Base-by-base conservation (phyloP, 106 monocot genomes). In the Allium fistulosum region DNA sequence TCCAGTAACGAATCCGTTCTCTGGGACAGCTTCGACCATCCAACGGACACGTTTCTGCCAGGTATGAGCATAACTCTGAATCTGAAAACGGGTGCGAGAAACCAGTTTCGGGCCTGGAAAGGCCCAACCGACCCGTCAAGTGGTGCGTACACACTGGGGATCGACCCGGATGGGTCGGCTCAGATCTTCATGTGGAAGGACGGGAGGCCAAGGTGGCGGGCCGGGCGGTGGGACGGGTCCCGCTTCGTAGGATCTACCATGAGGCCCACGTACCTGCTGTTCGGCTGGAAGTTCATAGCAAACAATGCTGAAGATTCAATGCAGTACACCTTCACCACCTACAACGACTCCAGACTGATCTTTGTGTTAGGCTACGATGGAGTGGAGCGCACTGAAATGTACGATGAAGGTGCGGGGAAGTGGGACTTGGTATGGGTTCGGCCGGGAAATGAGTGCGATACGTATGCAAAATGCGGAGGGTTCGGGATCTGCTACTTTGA, bases 141-240 rank as follows among this genome's bases (percentile, higher is more conserved):
- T 2, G 90, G 90, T 18, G 70, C 68, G 15, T 85, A 74, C 66
- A 57, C 85, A 1, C 49, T 85, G 5, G 85, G 90, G 16, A 61
- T 90, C 6, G 79, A 82, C 17, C 82, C 84, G 0, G 4, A 0
- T 9, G 73, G 67, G 0, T 85, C 85, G 48, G 79, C 62, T n/a
- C 85, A 85, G 67, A 10, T 81, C 45, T 75, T 79, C 57, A 73
- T 85, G 12, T 85, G 80, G 82, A 48, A 70, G 14, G 72, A 72
- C 15, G 9, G 26, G 10, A 16, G 10, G 61, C 79, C 67, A 10
- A 48, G 75, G 72, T 82, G 90, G 90, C 50, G 92, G 61, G 78
- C 92, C 13, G 92, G 92, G 17, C 77, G 76, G 51, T 93, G 82
- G 83, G 72, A 77, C 59, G 83, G 81, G 15, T 60, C 63, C 15